Percentiles rank a stretch among this genome's conserved stretches.
These are phyloP conservation scores for Melaleuca alternifolia DNA, from an alignment of 345 rosid species.

Conservation along the genomic window DNA sequence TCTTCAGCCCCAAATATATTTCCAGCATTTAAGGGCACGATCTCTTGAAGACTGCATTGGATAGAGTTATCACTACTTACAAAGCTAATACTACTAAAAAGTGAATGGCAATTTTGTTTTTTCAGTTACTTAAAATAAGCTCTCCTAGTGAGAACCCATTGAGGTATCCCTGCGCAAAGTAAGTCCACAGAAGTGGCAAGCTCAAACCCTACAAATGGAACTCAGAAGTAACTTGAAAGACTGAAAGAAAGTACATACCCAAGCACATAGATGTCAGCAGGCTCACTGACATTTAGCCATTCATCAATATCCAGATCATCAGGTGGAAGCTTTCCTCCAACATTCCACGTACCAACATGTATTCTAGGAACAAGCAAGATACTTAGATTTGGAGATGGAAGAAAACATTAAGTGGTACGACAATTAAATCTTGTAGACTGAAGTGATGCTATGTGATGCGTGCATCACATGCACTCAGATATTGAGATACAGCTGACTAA, in stretches of 20 bases:
- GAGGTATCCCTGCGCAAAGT: neutral
- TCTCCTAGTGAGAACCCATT: neutral
- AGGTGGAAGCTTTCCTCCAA: slow-evolving; percentile 75
- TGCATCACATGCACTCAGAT: neutral
- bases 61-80: neutral
- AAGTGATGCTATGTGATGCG: neutral
- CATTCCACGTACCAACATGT: slow-evolving; percentile 88
- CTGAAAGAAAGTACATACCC: slow-evolving; percentile 33
- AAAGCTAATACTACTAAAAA: neutral
- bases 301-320: slow-evolving; percentile 85
- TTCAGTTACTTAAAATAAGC: neutral
- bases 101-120: neutral
- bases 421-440: neutral
- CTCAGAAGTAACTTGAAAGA: neutral
- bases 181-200: neutral
- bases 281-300: slow-evolving; percentile 63
- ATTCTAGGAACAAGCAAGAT: slow-evolving; percentile 26
- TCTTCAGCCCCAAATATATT: slow-evolving; percentile 96
- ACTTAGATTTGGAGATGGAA: neutral
- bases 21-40: slow-evolving; percentile 89
- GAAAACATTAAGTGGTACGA: neutral
- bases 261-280: slow-evolving; percentile 81
- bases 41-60: slow-evolving; percentile 69
- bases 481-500: neutral
- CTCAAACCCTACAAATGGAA: neutral